Base-by-base conservation (phyloP, 1,284 basidiomycete species). In the Puccinia horiana region DNA sequence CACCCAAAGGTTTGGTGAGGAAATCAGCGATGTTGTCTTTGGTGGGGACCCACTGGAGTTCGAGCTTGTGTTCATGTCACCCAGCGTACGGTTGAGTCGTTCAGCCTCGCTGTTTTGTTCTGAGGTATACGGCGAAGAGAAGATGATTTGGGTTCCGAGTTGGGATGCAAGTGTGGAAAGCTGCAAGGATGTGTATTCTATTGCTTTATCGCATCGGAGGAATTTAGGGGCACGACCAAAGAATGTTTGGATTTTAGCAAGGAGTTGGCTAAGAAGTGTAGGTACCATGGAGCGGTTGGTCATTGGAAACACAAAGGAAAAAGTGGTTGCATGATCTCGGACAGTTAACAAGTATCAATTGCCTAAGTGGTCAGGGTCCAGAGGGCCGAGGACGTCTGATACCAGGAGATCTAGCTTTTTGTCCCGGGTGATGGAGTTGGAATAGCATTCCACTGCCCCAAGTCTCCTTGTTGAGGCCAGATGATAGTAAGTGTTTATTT, bases 61-160 rank as follows among this genome's bases (percentile, higher is more conserved):
- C 35, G 14, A 72, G 47, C 23, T 72, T 1, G 14, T 47, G 42
- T 14, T 72, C 5, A 76, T 76, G 32, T 76, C 56, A 26, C 74
- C 74, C 2, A 76, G 52, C 6, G 52, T 76, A 26, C 74, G 29
- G 29, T 76, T 76, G 1, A 76, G 32, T 1, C 52, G 47, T 58
- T 76, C 74, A 2, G 74, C 74, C 23, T 56, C 74, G 26, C 74
- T 52, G 35, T 76, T 58, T 26, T 76, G n/a, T 35, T 76, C 47
- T 4, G 52, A 52, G 9, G 49, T 42, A 32, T 76, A 76, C 1
- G 74, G 74, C 47, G 47, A 52, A 2, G 69, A 23, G 35, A 42
- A 42, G 29, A 42, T 35, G 9, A 37, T 5, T 8, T 20, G 23
- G 11, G 37, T 42, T 5, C 65, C 65, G 23, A 37, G 5, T 23